Evolutionary conservation across 2,329 filamentous ascomycete species (phyloP).

Genomic region (Cladosporium austrohemisphaericum): DNA sequence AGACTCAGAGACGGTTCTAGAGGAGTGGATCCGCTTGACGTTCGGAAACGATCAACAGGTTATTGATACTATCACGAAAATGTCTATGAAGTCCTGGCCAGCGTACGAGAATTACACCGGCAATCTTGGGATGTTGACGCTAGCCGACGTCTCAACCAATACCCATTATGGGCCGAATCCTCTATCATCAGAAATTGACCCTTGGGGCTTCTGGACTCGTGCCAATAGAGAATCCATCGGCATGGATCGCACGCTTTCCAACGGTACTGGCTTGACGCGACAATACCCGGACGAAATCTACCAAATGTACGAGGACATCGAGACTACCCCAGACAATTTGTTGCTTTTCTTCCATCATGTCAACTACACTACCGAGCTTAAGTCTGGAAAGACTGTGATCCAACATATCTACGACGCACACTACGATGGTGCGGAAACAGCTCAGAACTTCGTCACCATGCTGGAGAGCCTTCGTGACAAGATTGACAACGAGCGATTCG

Average conservation of each 20-base stretch:
- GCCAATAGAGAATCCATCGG: slow-evolving; percentile 58
- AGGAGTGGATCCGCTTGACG: slow-evolving; percentile 66
- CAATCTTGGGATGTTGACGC: slow-evolving; percentile 65
- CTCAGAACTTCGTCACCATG: slow-evolving; percentile 52
- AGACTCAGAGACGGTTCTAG: slow-evolving; percentile 49
- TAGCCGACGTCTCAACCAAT: slow-evolving; percentile 64
- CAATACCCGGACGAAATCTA: slow-evolving; percentile 63
- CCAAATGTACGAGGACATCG: slow-evolving; percentile 54
- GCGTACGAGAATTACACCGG: slow-evolving; percentile 68
- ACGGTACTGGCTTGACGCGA: slow-evolving; percentile 62
- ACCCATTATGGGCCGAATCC: slow-evolving; percentile 67
- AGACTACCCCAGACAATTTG: slow-evolving; percentile 64
- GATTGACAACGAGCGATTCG: slow-evolving; percentile 58
- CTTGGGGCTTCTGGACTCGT: slow-evolving; percentile 70
- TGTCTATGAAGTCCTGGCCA: slow-evolving; percentile 67
- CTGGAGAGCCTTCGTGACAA: slow-evolving; percentile 56
- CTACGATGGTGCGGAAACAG: slow-evolving; percentile 55
- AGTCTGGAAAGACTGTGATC: slow-evolving; percentile 63
- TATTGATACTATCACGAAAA: slow-evolving; percentile 55
- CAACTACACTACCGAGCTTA: slow-evolving; percentile 59
- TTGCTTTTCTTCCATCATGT: slow-evolving; percentile 74
- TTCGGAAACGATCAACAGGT: slow-evolving; percentile 56
- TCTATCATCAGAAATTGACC: slow-evolving; percentile 61
- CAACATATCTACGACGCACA: slow-evolving; percentile 64
- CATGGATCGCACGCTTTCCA: slow-evolving; percentile 67